phyloP scores from a whole-genome alignment of 1,284 basidiomycete species.

The Stereum hirsutum region DNA sequence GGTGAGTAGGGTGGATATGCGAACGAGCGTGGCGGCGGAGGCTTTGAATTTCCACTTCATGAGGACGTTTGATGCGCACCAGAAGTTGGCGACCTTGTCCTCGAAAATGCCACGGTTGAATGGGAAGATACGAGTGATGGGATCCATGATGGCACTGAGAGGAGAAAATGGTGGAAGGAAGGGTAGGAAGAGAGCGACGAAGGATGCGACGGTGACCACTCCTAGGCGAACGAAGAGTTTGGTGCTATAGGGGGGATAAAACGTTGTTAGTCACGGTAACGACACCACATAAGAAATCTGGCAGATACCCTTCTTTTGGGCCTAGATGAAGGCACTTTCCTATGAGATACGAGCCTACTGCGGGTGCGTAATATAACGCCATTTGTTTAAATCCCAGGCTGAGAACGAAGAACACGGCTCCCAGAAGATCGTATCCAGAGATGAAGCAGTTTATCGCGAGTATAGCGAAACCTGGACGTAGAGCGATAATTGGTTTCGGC shows the following conservation, averaged over 20 bases:
- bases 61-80: constrained; percentile 87
- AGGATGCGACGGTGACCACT: constrained; percentile 45
- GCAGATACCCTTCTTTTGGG: constrained; percentile 51
- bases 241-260: constrained; percentile 21
- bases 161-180: constrained; percentile 59
- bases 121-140: constrained; percentile 81
- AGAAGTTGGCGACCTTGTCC: constrained; percentile 95
- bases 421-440: constrained; percentile 58
- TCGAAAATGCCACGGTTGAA: constrained; percentile 88
- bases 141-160: constrained; percentile 41
- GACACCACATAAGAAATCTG: no score
- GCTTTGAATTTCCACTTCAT: constrained; percentile 71
- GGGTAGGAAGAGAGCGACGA: constrained; percentile 65
- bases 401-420: constrained; percentile 75
- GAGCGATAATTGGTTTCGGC: constrained; percentile 2
- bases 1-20: constrained; percentile 48
- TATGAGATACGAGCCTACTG: constrained; percentile 75
- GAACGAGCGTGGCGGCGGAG: constrained; percentile 39
- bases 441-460: constrained; percentile 66
- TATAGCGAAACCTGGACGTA: constrained; percentile 53
- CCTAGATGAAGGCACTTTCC: constrained; percentile 77
- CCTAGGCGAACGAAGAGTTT: constrained; percentile 66
- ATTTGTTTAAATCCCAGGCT: constrained; percentile 93
- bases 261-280: constrained; percentile 5
- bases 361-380: constrained; percentile 91